Evolutionary conservation across 2,329 filamentous ascomycete genomes (phyloP), one percentile per base, ranked within the genome.

Genomic region (Trichoderma sp.): DNA sequence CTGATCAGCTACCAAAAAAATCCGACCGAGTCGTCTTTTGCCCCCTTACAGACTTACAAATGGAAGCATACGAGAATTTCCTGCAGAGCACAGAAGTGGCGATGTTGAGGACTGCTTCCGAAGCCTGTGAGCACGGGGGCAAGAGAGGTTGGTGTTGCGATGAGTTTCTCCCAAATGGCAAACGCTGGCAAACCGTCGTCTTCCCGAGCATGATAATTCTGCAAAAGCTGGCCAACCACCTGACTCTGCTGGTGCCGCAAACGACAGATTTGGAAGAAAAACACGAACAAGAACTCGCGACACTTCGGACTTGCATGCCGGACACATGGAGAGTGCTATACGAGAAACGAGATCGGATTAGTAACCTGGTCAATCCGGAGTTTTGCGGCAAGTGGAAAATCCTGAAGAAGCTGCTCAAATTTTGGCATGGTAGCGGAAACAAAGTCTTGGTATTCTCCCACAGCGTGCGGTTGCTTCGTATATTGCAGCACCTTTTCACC

Each of bases 301-400:
- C 88, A 71, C 85, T 99, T 2, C 84, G 92, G 74, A 85, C 87
- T 1, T 93, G 92, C 64, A 82, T 94, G 17, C 94, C 95, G 0
- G 83, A 90, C 39, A 82, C 84, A 2, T 97, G 93, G 92, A 83
- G 89, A 73, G 81, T 89, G 22, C 82, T 97, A 0, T 95, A 93
- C 75, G 82, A 83, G 12, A 87, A 90, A 22, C 86, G 92, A 52
- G 92, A 97, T 72, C 92, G 89, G 9, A 90, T 98, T 68, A 80
- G 92, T 60, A 91, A 90, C 72, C 90, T 93, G 60, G 90, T 93
- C 1, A 93, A 97, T 72, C 90, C 92, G 0, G 91, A 96, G 67
- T 97, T 94, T 71, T 99, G 95, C 75, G 95, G 95, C 4, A 99
- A 99, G 79, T 99, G 95, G 95, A 93, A 92, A 75, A 88, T 99